Percentiles rank a stretch among this genome's conserved stretches.
Conservation (phyloP, 352 stramenopile species). For the Pythium dissotocum region DNA sequence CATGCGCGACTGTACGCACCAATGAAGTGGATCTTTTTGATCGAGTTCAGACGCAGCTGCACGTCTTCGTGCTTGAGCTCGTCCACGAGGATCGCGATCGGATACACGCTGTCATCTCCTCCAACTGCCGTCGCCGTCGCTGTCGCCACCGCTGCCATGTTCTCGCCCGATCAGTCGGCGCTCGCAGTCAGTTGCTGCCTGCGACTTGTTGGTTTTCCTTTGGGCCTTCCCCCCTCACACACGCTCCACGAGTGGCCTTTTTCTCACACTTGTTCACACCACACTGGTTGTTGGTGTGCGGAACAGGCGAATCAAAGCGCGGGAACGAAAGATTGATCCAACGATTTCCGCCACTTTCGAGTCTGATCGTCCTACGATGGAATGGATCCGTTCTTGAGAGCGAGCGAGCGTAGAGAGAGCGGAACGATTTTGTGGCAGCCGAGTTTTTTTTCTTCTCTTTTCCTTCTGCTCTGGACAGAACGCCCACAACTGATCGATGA, state of each 20-base stretch:
- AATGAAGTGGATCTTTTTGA: slow-evolving; percentile 90
- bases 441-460: slow-evolving; percentile 3
- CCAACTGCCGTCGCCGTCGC: not conserved
- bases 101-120: slow-evolving; percentile 79
- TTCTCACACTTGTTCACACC: slow-evolving; percentile 20
- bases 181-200: not conserved
- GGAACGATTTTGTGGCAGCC: not conserved
- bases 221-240: slow-evolving; percentile 11
- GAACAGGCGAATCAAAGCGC: slow-evolving; percentile 2
- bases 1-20: slow-evolving; percentile 39
- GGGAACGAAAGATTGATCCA: not conserved
- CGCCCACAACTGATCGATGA: not conserved
- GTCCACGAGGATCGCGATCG: slow-evolving; percentile 91
- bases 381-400: not conserved
- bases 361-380: not conserved
- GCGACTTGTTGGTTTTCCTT: slow-evolving; percentile 8
- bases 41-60: slow-evolving; percentile 90
- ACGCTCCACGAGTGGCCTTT: slow-evolving; percentile 17
- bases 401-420: not conserved
- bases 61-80: slow-evolving; percentile 93
- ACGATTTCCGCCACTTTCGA: not conserved
- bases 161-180: not conserved
- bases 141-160: slow-evolving; percentile 7
- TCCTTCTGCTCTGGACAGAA: not conserved
- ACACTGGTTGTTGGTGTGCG: slow-evolving; percentile 8